Conservation (phyloP, 2,329 filamentous ascomycete species). For the Botrytis fragariae region DNA sequence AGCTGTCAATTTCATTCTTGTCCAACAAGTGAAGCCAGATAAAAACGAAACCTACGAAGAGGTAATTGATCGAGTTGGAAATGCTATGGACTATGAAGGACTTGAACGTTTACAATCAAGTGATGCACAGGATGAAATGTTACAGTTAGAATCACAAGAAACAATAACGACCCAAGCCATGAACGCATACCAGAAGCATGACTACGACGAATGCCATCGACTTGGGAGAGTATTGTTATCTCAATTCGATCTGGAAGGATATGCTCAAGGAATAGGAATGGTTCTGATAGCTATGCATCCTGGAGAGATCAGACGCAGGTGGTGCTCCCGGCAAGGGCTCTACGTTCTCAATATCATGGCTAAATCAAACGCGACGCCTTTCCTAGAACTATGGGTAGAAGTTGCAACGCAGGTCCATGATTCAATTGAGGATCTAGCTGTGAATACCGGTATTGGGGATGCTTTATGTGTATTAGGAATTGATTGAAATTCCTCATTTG, state of each 20-base stretch:
- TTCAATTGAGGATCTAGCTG: not conserved
- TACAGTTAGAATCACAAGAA: not conserved
- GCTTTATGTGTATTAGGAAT: not conserved
- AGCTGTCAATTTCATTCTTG: not conserved
- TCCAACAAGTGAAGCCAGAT: not conserved
- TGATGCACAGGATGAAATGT: not conserved
- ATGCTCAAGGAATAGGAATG: slow-evolving; percentile 4
- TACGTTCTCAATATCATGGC: not conserved
- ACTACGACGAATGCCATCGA: not conserved
- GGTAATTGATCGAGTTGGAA: not conserved
- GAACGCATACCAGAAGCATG: not conserved
- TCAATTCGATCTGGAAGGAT: not conserved
- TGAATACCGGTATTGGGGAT: not conserved
- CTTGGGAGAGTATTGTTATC: not conserved
- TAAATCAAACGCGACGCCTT: not conserved
- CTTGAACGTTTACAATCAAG: not conserved
- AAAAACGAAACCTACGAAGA: not conserved
- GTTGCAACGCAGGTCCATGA: not conserved
- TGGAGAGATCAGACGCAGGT: slow-evolving; percentile 2
- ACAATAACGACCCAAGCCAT: not conserved
- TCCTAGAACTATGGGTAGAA: not conserved
- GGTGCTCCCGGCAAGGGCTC: slow-evolving; percentile 1
- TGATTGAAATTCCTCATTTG: not conserved
- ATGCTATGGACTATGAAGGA: not conserved
- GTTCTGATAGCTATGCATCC: not conserved